A percentile compares a stretch with the other conserved stretches of the same genome.
These are phyloP conservation scores for Curvularia verruculosa DNA, from an alignment of 2,329 filamentous ascomycete species.

Conservation along the genomic window DNA sequence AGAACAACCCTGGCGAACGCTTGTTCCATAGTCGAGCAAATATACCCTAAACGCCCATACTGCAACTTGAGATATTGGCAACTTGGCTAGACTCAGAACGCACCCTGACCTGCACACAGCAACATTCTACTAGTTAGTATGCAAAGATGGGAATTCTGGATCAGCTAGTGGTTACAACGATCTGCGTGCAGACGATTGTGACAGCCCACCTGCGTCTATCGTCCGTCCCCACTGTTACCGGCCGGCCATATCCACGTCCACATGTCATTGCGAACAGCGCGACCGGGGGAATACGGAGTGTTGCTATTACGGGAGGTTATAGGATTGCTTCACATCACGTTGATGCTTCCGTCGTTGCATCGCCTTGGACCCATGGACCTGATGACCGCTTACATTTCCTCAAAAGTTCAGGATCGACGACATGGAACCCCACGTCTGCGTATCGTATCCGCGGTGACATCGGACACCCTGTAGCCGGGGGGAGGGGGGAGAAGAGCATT, in stretches of 20 bases:
- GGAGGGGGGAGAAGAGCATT: neutral
- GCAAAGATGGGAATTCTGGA: neutral
- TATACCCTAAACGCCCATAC: neutral
- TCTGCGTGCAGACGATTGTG: conserved; percentile 5
- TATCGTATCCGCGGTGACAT: neutral
- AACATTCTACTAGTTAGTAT: neutral
- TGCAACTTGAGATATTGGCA: neutral
- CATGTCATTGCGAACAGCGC: neutral
- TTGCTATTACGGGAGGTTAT: neutral
- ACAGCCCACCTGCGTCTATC: conserved; percentile 11
- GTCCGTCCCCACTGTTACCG: conserved; percentile 10
- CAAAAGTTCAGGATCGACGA: conserved; percentile 1
- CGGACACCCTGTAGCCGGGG: neutral
- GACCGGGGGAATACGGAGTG: conserved; percentile 1
- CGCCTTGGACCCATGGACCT: neutral
- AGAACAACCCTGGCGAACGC: neutral
- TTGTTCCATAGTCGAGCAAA: neutral
- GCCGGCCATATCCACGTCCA: conserved; percentile 1
- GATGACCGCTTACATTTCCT: conserved; percentile 1
- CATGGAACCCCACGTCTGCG: neutral
- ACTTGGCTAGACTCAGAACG: neutral
- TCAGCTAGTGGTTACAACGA: neutral
- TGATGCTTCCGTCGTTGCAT: neutral
- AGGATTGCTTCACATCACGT: neutral
- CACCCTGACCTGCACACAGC: neutral